Percentiles rank a stretch among this genome's conserved stretches.
phyloP scores from a whole-genome alignment of 202 grass and related monocot genomes.

The Carex arenaria region DNA sequence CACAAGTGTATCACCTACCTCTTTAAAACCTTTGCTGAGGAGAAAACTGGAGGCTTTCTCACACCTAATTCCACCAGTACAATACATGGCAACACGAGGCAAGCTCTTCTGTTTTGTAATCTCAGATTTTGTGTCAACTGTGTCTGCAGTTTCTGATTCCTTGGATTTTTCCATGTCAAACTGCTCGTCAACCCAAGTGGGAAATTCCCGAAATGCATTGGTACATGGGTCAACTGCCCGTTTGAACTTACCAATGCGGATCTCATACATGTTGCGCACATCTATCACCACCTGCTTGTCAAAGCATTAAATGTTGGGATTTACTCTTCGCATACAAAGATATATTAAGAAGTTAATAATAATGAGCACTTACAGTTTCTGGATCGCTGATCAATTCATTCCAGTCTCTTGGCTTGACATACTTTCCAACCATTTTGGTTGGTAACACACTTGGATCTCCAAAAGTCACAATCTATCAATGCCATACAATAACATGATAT shows the following conservation, averaged over 20 bases:
- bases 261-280: constrained; percentile 94
- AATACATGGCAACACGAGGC: constrained; percentile 96
- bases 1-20: constrained; percentile 35
- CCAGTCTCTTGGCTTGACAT: constrained; percentile 91
- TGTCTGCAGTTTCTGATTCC: constrained; percentile 4
- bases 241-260: constrained; percentile 90
- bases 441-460: constrained; percentile 77
- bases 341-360: background rate
- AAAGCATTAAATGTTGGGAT: constrained; percentile 2
- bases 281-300: constrained; percentile 78
- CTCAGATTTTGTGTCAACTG: background rate
- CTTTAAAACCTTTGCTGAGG: constrained; percentile 85
- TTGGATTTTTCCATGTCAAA: constrained; percentile 56
- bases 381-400: constrained; percentile 83
- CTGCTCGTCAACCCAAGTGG: constrained; percentile 67
- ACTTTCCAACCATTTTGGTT: constrained; percentile 83
- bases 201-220: constrained; percentile 77
- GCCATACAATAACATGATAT: constrained; percentile 2
- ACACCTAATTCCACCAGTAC: constrained; percentile 95
- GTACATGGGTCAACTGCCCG: constrained; percentile 77
- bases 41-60: constrained; percentile 99
- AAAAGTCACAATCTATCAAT: constrained; percentile 76
- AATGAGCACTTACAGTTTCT: constrained; percentile 53
- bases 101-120: constrained; percentile 29
- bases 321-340: background rate